Base-by-base conservation (phyloP, 371 early-diverging fungal genomes). In the Coemansia sp. region DNA sequence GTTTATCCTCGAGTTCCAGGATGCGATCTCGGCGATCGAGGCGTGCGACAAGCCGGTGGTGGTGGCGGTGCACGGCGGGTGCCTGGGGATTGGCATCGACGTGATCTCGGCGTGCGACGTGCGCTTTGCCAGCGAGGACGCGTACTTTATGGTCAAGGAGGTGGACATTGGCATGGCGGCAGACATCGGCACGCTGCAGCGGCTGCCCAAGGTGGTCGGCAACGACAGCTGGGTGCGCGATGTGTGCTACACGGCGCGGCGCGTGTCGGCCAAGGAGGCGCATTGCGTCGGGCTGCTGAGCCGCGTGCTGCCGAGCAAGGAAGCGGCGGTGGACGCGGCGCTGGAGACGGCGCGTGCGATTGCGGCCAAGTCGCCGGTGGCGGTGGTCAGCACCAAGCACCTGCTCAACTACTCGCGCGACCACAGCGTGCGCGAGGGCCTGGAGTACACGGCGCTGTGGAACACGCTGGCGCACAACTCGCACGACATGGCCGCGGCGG, bases 181-280 rank as follows among this genome's bases (percentile, higher is more conserved):
- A 4, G 92, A 91, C 75, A 83, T 91, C 10, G 92, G 95, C 41
- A 92, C 96, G 32, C 83, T 98, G 45, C 98, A 97, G 78, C 86
- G 98, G 26, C 81, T 98, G 26, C 95, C 95, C 43, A 96, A 95
- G 79, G 84, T 95, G 8, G 91, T 95, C 59, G 96, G 95, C 30
- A 96, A 93, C 78, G 81, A 87, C 59, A 88, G 91, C 77, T 86
- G 91, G 87, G 90, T 93, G 36, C 89, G 95, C 63, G 98, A 98
- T 60, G 76, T 93, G 10, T 91, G 91, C 69, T 83, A 85, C 43
- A 95, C 96, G 5, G 95, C 86, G 0, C 86, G 96, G 66, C 84
- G 79, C 80, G 80, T 95, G 62, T 70, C 79, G 45, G 86, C 92
- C 3, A 75, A 79, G 6, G 98, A 98, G 77, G 96, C 95, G 8